Evolutionary conservation across 2,329 filamentous ascomycete genomes (phyloP).

Genomic region (Apiospora phragmitis): DNA sequence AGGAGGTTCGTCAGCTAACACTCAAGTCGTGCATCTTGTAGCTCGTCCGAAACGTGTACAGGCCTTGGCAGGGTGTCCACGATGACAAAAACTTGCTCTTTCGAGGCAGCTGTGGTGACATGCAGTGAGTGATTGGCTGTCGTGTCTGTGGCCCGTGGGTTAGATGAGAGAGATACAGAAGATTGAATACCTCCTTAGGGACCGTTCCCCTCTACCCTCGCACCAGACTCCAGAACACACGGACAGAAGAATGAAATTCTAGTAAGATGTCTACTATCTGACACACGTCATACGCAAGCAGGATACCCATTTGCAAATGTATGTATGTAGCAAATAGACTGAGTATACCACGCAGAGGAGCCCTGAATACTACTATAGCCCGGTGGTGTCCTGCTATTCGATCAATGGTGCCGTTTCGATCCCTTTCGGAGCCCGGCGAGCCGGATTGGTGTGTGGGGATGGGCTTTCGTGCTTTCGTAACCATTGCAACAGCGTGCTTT

Average conservation of each 20-base stretch:
- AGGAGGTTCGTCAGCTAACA: not conserved
- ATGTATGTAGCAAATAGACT: not conserved
- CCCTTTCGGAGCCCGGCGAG: not conserved
- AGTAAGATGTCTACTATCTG: not conserved
- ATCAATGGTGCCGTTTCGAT: slow-evolving; percentile 5
- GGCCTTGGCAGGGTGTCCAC: not conserved
- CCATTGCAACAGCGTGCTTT: not conserved
- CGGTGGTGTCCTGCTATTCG: not conserved
- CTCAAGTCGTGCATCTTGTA: not conserved
- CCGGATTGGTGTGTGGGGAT: not conserved
- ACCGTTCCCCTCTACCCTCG: not conserved
- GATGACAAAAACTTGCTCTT: not conserved
- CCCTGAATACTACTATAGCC: not conserved
- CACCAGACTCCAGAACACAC: not conserved
- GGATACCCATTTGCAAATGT: not conserved
- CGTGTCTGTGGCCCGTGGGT: not conserved
- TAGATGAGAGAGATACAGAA: not conserved
- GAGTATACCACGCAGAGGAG: not conserved
- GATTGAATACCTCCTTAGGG: too few relatives aligned
- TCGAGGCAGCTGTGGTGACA: not conserved
- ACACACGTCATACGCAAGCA: slow-evolving; percentile 1
- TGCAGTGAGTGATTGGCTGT: not conserved
- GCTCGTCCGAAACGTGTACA: not conserved
- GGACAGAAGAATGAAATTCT: not conserved
- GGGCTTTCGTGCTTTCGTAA: not conserved